A percentile compares a stretch with the other conserved stretches of the same genome.
phyloP scores from a whole-genome alignment of 495 filamentous ascomycete genomes.

The Pseudoneurospora amorphoporcata region DNA sequence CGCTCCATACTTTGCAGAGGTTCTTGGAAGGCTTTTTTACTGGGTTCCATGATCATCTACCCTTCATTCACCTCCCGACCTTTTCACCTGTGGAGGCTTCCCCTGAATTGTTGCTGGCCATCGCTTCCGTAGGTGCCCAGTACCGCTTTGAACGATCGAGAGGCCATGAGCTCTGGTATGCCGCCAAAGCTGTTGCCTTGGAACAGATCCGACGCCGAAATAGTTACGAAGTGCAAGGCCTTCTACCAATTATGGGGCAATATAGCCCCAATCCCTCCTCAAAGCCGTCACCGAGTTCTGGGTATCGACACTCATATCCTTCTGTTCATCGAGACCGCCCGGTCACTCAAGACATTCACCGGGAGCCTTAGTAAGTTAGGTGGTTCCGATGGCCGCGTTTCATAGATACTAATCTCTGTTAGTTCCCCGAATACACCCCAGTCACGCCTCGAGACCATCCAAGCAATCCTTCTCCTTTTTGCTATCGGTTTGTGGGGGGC shows the following conservation, averaged over 20 bases:
- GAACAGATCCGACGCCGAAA: conserved; percentile 44
- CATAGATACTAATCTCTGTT: conserved; percentile 11
- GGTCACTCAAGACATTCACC: conserved; percentile 41
- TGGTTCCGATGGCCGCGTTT: neutral
- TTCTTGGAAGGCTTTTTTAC: conserved; percentile 58
- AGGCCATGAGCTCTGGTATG: conserved; percentile 62
- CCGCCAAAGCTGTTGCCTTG: conserved; percentile 43
- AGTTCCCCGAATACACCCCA: conserved; percentile 43
- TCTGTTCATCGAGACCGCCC: conserved; percentile 40
- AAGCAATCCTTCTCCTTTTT: conserved; percentile 46
- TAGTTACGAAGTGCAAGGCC: conserved; percentile 39
- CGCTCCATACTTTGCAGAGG: conserved; percentile 52
- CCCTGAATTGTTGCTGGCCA: conserved; percentile 52
- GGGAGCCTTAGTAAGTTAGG: conserved; percentile 38
- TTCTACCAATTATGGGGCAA: conserved; percentile 37
- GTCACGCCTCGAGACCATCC: conserved; percentile 44
- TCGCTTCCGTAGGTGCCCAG: conserved; percentile 54
- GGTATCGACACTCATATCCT: conserved; percentile 40
- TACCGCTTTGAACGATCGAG: conserved; percentile 60
- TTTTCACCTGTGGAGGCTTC: conserved; percentile 42
- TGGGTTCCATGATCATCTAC: conserved; percentile 59
- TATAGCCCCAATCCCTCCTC: conserved; percentile 41
- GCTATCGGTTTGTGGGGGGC: conserved; percentile 48
- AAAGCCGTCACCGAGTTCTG: conserved; percentile 39
- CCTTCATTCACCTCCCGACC: conserved; percentile 58